Conservation (phyloP, 148 eudicot species). For the Vaccinium macrocarpon region DNA sequence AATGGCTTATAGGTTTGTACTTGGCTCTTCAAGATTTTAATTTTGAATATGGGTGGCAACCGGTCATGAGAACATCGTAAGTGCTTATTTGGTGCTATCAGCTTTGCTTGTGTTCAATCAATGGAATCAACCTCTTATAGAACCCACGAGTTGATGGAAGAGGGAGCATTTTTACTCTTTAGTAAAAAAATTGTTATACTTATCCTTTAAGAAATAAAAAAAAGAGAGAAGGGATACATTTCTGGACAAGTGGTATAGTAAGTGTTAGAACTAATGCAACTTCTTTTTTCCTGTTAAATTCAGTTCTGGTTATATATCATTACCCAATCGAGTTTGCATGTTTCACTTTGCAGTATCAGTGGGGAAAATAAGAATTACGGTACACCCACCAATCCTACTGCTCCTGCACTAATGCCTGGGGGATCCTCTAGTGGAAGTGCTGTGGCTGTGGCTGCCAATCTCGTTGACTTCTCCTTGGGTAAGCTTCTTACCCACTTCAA, state of each 20-base stretch:
- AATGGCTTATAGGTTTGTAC: slow-evolving; percentile 80
- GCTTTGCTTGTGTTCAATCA: neutral
- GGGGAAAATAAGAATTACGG: slow-evolving; percentile 92
- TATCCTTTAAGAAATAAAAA: neutral
- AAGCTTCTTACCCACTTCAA: slow-evolving; percentile 21
- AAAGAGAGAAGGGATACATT: neutral
- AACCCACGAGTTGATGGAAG: neutral
- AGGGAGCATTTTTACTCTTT: neutral
- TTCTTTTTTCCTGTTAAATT: neutral
- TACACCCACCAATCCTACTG: slow-evolving; percentile 81
- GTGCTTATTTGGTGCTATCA: neutral
- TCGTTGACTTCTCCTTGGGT: slow-evolving; percentile 92
- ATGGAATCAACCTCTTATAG: neutral
- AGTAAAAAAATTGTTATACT: neutral
- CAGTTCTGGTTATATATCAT: neutral
- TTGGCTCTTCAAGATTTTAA: slow-evolving; percentile 9
- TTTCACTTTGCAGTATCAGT: slow-evolving; percentile 55
- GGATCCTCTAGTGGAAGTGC: slow-evolving; percentile 97
- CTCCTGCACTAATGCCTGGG: slow-evolving; percentile 67
- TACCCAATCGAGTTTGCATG: slow-evolving; percentile 14
- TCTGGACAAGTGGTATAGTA: neutral
- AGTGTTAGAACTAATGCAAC: neutral
- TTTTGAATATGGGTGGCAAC: neutral
- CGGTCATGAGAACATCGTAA: neutral
- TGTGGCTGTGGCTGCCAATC: slow-evolving; percentile 82